These are phyloP conservation scores for Linum tenue DNA, from an alignment of 345 rosid species.

Conservation along the genomic window DNA sequence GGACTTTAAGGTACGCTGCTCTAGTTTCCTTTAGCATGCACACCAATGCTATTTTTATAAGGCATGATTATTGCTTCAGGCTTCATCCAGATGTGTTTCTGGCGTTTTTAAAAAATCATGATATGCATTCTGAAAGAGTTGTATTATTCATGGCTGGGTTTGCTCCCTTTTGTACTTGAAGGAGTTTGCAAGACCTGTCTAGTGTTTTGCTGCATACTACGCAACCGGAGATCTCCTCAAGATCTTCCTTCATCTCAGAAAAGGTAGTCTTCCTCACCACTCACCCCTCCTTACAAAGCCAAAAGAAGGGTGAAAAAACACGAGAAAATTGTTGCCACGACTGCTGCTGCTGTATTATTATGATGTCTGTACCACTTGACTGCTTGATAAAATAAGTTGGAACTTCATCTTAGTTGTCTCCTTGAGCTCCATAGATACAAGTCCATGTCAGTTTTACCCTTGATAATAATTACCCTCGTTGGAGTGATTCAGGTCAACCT, in stretches of 20 bases:
- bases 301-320: not conserved
- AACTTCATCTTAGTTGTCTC: not conserved
- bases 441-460: not conserved
- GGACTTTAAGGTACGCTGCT: conserved; percentile 73
- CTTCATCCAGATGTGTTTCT: conserved; percentile 1
- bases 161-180: conserved; percentile 27
- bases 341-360: not conserved
- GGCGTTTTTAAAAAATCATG: not conserved
- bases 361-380: not conserved
- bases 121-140: not conserved
- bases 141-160: conserved; percentile 8
- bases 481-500: not conserved
- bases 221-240: conserved; percentile 25
- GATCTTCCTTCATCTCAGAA: conserved; percentile 24
- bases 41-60: not conserved
- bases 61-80: not conserved
- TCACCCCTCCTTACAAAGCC: not conserved
- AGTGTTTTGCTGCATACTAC: conserved; percentile 32
- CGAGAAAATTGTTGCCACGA: not conserved
- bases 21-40: not conserved
- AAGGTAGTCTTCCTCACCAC: conserved; percentile 24
- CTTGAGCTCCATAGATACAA: not conserved
- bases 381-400: not conserved
- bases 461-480: not conserved
- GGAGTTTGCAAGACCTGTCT: conserved; percentile 81